Evolutionary conservation across 2,329 filamentous ascomycete genomes (phyloP), one percentile per base, ranked within the genome.

Genomic region (Claviceps fusiformis): DNA sequence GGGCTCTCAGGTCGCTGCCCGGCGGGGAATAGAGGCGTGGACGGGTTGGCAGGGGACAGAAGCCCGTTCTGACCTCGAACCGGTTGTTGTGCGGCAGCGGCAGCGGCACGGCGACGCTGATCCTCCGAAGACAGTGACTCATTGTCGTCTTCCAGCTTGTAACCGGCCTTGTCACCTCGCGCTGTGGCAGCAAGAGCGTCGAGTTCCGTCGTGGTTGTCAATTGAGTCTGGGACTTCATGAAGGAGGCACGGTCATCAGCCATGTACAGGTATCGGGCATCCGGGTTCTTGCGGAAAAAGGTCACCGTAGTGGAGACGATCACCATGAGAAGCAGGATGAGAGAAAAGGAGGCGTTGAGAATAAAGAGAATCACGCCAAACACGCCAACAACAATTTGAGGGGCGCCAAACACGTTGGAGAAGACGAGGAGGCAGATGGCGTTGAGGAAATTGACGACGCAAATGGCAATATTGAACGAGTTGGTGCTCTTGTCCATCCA

Each of bases 401-500:
- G 91, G 62, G 90, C 85, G 60, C 86, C 83, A 71, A 96, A 96
- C 50, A 95, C 81, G 58, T 86, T 80, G 29, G 89, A 89, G 74
- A 95, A 95, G 63, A 96, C 81, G 55, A 97, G 76, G 39, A 96
- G 75, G 75, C 95, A 95, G 68, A 96, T 84, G 55, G 86, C 80
- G 71, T 93, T 95, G 64, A 96, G 69, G 70, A 96, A 95, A 76
- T 95, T 96, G 71, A 95, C 78, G 49, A 82, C 86, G 59, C 83
- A 86, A 64, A 96, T 96, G 58, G 89, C 81, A 65, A 97, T 95
- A 73, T 96, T 96, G 79, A 95, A 95, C 50, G 85, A 85, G 71
- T 96, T 97, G 58, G 89, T 95, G 74, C 91, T 92, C 82, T 95
- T 95, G 77, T 96, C 92, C 92, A 97, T 97, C 86, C 89, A 97